A percentile compares a stretch with the other conserved stretches of the same genome.
Evolutionary conservation across 768 basidiomycete genomes (phyloP).

Genomic region (Psilocybe cubensis): DNA sequence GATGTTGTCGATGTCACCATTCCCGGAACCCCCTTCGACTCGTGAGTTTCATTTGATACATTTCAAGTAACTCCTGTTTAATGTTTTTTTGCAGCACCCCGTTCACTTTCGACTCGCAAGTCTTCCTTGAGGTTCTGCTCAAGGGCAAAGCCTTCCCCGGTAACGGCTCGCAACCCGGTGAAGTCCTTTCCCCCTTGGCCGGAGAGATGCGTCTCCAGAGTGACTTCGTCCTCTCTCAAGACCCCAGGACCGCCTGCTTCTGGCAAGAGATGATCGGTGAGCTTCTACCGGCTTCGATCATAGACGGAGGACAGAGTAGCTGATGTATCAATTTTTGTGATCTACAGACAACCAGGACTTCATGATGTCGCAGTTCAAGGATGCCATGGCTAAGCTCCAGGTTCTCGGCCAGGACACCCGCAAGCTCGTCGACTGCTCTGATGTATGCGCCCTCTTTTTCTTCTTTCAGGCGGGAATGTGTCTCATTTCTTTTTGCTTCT

Average conservation of each 20-base stretch:
- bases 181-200: constrained; percentile 34
- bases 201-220: constrained; percentile 44
- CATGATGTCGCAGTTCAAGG: constrained; percentile 27
- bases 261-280: constrained; percentile 23
- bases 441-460: constrained; percentile 18
- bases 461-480: not conserved
- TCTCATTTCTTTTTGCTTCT: not conserved
- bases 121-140: constrained; percentile 37
- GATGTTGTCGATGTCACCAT: constrained; percentile 28
- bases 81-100: no score
- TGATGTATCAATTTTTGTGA: not conserved
- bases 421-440: constrained; percentile 38
- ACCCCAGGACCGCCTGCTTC: constrained; percentile 23
- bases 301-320: not conserved
- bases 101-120: constrained; percentile 39
- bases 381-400: constrained; percentile 38
- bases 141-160: constrained; percentile 20
- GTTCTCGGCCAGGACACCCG: constrained; percentile 29
- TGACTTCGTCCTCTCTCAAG: constrained; percentile 30
- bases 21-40: constrained; percentile 37
- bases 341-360: constrained; percentile 21
- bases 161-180: constrained; percentile 25
- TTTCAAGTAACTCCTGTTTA: not conserved
- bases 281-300: not conserved
- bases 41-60: constrained; percentile 6